Evolutionary conservation across 2,329 filamentous ascomycete species (phyloP), one percentile per base, ranked within the genome.

Genomic region (Fusarium algeriense): DNA sequence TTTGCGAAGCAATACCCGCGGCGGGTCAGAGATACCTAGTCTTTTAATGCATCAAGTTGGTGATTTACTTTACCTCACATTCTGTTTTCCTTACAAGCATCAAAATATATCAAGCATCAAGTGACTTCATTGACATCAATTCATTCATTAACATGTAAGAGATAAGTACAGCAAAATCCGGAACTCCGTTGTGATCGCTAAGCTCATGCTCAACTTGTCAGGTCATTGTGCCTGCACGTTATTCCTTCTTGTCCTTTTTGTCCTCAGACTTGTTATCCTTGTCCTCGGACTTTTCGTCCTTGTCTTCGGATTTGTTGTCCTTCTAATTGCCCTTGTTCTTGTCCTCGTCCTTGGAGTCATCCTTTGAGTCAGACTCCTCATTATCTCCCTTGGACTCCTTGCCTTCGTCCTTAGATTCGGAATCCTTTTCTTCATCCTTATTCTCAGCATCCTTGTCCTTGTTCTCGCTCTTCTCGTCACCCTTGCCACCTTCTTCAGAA

Each of bases 41-140:
- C 73, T 65, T 75, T 74, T 75, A 75, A 76, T 77, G 73, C 67
- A 74, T 66, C 68, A 75, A 73, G 49, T 74, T 69, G 65, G 75
- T 73, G 74, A 75, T 49, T 46, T 52, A 23, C 30, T 35, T 41
- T 46, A 34, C 23, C 15, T 28, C 8, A 64, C 19, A 20, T n/a
- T 10, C 7, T 9, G 23, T 23, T 23, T 23, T 12, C n/a, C 28
- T 13, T 50, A 15, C 20, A 50, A 15, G 34, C 10, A 30, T 10
- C 30, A 30, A 30, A 23, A 23, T 6, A 23, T 23, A 23, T 6
- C 23, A 7, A 8, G 46, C 13, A 5, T 34, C 19, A 6, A 34
- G 26, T 49, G 17, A n/a, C 10, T 30, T 30, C 10, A 30, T 30
- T 45, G 28, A 52, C 60, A 66, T 72, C 20, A 35, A 59, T 60